Percentiles rank a stretch among this genome's conserved stretches.
These are phyloP conservation scores for Phytophthora foliorum DNA, from an alignment of 352 stramenopile genomes.

Conservation along the genomic window DNA sequence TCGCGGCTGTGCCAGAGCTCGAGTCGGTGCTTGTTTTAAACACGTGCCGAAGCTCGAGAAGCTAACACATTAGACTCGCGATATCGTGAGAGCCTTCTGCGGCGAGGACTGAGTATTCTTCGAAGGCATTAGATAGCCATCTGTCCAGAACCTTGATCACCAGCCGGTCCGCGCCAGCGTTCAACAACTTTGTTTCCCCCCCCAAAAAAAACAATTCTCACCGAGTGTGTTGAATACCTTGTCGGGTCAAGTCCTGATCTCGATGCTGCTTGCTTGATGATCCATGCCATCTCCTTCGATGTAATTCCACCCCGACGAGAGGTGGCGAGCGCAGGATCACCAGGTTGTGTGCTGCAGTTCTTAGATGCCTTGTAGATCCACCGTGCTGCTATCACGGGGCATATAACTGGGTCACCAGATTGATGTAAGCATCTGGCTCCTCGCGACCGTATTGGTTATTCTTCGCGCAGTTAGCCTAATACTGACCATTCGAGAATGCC, in stretches of 20 bases:
- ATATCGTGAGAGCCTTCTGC: background rate
- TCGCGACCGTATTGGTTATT: too few species aligned
- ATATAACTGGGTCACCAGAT: too few species aligned
- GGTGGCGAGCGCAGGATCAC: too few species aligned
- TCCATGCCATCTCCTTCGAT: background rate
- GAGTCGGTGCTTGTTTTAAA: too few species aligned
- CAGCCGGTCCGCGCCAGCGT: constrained; percentile 15
- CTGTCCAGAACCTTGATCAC: constrained; percentile 33
- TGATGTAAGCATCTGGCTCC: too few species aligned
- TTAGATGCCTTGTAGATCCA: constrained; percentile 20
- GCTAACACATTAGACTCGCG: too few species aligned
- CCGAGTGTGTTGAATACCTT: constrained; percentile 34
- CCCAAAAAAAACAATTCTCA: constrained; percentile 32
- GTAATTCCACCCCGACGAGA: constrained; percentile 4
- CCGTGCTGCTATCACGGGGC: too few species aligned
- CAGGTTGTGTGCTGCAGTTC: constrained; percentile 20
- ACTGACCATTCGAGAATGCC: too few species aligned
- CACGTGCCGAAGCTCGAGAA: too few species aligned
- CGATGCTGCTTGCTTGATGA: constrained; percentile 14
- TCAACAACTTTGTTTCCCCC: constrained; percentile 26
- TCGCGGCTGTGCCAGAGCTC: too few species aligned
- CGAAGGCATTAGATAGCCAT: constrained; percentile 27
- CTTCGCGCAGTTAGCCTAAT: too few species aligned
- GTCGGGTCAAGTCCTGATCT: background rate
- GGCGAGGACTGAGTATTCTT: constrained; percentile 26